A percentile compares a stretch with the other conserved stretches of the same genome.
Evolutionary conservation across 2,329 filamentous ascomycete genomes (phyloP).

Genomic region (Colletotrichum cereale): DNA sequence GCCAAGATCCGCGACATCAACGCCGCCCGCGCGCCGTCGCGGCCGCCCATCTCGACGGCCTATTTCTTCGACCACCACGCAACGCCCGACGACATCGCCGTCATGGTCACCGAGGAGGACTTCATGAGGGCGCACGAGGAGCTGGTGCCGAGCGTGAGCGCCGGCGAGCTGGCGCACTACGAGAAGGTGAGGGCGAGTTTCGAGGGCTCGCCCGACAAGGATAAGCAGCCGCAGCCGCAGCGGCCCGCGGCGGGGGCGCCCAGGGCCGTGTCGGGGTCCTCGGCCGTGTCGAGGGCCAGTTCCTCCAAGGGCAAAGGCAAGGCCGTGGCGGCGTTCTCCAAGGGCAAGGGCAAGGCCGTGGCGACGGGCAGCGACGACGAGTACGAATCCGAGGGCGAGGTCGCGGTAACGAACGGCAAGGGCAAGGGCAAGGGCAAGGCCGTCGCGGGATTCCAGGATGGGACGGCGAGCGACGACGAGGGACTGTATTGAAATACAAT

Average conservation of each 20-base stretch:
- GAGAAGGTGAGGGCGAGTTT: conserved; percentile 86
- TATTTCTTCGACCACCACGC: conserved; percentile 97
- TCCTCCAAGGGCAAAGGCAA: conserved; percentile 53
- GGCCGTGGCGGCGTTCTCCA: conserved; percentile 49
- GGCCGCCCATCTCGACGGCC: conserved; percentile 78
- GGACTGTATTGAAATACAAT: conserved; percentile 68
- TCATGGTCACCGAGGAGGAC: conserved; percentile 90
- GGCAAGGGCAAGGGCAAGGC: conserved; percentile 70
- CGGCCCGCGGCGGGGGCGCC: conserved; percentile 28
- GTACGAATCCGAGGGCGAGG: conserved; percentile 49
- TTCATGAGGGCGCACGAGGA: conserved; percentile 86
- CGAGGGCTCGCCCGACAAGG: conserved; percentile 72
- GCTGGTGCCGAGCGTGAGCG: conserved; percentile 92
- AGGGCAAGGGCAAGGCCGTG: conserved; percentile 54
- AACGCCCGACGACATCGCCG: conserved; percentile 82
- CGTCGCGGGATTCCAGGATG: conserved; percentile 64
- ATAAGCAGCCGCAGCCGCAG: conserved; percentile 50
- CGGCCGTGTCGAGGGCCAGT: conserved; percentile 44
- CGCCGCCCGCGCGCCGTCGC: conserved; percentile 48
- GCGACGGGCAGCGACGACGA: conserved; percentile 50
- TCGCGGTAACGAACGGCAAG: conserved; percentile 46
- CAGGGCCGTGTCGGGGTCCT: conserved; percentile 46
- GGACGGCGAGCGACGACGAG: conserved; percentile 68
- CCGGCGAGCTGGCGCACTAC: conserved; percentile 92
- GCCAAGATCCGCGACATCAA: conserved; percentile 82